These are phyloP conservation scores for Tritrichomonas foetus DNA, from an alignment of 208 protist species.

Conservation along the genomic window DNA sequence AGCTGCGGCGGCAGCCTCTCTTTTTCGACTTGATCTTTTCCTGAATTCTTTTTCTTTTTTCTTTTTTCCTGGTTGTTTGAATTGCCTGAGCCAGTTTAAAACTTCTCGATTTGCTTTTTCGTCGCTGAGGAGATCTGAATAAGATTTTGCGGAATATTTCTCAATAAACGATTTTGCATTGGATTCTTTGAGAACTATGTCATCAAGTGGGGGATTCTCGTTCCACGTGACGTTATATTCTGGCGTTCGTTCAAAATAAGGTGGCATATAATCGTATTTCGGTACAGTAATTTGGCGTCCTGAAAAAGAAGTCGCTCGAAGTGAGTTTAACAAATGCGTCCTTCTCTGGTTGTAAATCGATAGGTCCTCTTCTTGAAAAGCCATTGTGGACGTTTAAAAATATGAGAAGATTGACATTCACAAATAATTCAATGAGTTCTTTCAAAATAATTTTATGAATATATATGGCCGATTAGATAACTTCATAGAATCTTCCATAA, in stretches of 20 bases:
- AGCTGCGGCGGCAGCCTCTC: background rate
- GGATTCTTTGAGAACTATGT: background rate
- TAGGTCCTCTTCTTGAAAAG: too few species aligned
- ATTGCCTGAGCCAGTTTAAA: background rate
- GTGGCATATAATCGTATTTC: slow-evolving; percentile 19
- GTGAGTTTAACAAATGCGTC: background rate
- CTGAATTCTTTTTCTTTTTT: background rate
- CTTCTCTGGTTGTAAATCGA: background rate
- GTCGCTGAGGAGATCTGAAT: slow-evolving; percentile 15
- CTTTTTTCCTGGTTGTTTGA: background rate
- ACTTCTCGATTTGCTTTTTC: slow-evolving; percentile 33
- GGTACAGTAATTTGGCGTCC: background rate
- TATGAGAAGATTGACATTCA: too few species aligned
- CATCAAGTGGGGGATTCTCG: background rate
- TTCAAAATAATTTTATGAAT: too few species aligned
- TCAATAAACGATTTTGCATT: background rate
- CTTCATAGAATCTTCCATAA: too few species aligned
- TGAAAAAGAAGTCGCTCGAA: background rate
- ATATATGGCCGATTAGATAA: too few species aligned
- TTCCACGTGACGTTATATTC: background rate
- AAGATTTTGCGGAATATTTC: slow-evolving; percentile 23
- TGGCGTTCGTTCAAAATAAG: background rate
- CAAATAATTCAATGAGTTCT: too few species aligned
- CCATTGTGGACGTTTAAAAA: too few species aligned
- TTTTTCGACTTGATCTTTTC: background rate